Conservation (phyloP, 805 yeast species). For the Clavispora santaluciae region DNA sequence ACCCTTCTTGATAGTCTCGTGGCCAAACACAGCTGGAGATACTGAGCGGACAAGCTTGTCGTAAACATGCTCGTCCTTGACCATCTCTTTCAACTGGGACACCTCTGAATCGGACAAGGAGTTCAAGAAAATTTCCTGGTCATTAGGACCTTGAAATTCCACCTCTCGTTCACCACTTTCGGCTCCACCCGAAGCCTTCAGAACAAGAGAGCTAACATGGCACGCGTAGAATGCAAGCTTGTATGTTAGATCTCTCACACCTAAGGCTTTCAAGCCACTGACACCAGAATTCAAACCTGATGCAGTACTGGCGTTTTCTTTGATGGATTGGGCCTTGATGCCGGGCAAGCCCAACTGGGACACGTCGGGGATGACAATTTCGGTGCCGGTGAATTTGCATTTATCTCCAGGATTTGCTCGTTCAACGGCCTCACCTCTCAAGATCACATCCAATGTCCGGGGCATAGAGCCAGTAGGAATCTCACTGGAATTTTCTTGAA, state of each 20-base stretch:
- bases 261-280: constrained; percentile 82
- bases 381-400: constrained; percentile 89
- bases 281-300: constrained; percentile 82
- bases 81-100: constrained; percentile 82
- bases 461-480: constrained; percentile 99
- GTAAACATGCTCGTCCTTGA: constrained; percentile 80
- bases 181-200: constrained; percentile 20
- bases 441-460: constrained; percentile 84
- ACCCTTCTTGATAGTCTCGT: constrained; percentile 91
- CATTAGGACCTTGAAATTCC: constrained; percentile 49
- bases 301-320: constrained; percentile 57
- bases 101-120: constrained; percentile 78
- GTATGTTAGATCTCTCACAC: constrained; percentile 91
- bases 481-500: constrained; percentile 94
- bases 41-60: constrained; percentile 79
- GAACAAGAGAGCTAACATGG: constrained; percentile 68
- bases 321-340: constrained; percentile 75
- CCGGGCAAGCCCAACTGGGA: constrained; percentile 94
- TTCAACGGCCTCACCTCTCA: constrained; percentile 93
- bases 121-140: constrained; percentile 76
- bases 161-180: constrained; percentile 20
- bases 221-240: constrained; percentile 88
- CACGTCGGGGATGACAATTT: constrained; percentile 91
- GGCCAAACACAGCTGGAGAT: constrained; percentile 96
- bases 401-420: constrained; percentile 97